A percentile compares a stretch with the other conserved stretches of the same genome.
These are phyloP conservation scores for Phytomonas sp. DNA, from an alignment of 208 protist genomes.

Conservation along the genomic window DNA sequence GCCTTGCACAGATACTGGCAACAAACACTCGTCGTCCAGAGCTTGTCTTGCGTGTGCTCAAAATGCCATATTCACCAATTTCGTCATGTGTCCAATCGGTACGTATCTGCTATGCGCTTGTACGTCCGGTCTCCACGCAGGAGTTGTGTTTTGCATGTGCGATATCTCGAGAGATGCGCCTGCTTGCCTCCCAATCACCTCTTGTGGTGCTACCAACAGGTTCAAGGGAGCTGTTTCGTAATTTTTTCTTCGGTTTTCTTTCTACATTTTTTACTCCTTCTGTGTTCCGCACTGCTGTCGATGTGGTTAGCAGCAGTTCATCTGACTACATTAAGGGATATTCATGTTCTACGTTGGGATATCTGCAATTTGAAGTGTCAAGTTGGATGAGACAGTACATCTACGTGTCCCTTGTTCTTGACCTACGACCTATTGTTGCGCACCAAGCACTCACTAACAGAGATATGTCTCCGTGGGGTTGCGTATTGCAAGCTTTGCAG, in stretches of 20 bases:
- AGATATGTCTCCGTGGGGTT: slow-evolving; percentile 20
- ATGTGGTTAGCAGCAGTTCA: slow-evolving; percentile 20
- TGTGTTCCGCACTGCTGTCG: slow-evolving; percentile 39
- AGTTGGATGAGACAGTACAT: slow-evolving; percentile 53
- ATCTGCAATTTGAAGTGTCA: slow-evolving; percentile 41
- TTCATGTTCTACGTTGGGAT: slow-evolving; percentile 38
- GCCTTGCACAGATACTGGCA: slow-evolving; percentile 27
- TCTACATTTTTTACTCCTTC: slow-evolving; percentile 27
- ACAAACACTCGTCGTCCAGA: slow-evolving; percentile 36
- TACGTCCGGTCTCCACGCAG: slow-evolving; percentile 41
- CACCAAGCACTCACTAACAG: background rate
- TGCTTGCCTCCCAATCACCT: slow-evolving; percentile 14
- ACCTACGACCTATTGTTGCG: slow-evolving; percentile 35
- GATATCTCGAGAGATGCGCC: slow-evolving; percentile 10
- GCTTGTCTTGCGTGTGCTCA: slow-evolving; percentile 14
- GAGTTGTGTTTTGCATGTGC: slow-evolving; percentile 26
- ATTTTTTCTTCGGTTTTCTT: slow-evolving; percentile 19
- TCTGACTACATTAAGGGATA: slow-evolving; percentile 49
- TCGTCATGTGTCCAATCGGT: slow-evolving; percentile 1
- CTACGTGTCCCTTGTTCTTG: slow-evolving; percentile 29
- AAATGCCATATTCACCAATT: background rate
- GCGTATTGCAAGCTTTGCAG: slow-evolving; percentile 28
- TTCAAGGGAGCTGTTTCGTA: slow-evolving; percentile 6
- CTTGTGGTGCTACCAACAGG: slow-evolving; percentile 17
- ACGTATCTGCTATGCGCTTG: slow-evolving; percentile 28